Evolutionary conservation across 345 rosid species (phyloP).

Genomic region (Euphorbia peplus): DNA sequence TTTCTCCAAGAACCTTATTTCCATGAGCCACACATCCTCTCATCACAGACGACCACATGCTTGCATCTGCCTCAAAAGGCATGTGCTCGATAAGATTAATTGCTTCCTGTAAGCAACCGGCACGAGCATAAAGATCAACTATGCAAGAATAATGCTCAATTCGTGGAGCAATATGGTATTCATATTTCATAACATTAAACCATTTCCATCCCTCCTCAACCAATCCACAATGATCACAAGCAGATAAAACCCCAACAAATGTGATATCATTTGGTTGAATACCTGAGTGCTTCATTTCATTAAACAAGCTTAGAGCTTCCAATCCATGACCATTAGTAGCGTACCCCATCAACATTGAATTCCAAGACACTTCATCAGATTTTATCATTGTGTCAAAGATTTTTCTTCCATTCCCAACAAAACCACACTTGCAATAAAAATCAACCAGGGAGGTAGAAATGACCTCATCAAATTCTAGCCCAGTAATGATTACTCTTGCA

Average conservation of each 20-base stretch:
- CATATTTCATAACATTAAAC: conserved; percentile 56
- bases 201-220: conserved; percentile 65
- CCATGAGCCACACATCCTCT: conserved; percentile 80
- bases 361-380: conserved; percentile 72
- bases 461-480: conserved; percentile 55
- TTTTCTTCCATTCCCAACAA: conserved; percentile 46
- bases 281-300: conserved; percentile 60
- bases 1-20: conserved; percentile 55
- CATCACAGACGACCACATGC: conserved; percentile 69
- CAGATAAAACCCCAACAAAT: conserved; percentile 60
- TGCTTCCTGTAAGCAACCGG: conserved; percentile 68
- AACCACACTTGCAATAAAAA: conserved; percentile 73
- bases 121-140: conserved; percentile 78
- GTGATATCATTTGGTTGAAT: conserved; percentile 51
- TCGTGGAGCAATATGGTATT: conserved; percentile 54
- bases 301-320: conserved; percentile 56
- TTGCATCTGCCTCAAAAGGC: conserved; percentile 60
- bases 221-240: conserved; percentile 84
- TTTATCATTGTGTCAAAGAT: conserved; percentile 53
- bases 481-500: conserved; percentile 50
- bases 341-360: conserved; percentile 81
- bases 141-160: conserved; percentile 76
- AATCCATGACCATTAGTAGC: conserved; percentile 75
- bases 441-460: conserved; percentile 75
- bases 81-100: conserved; percentile 48